Evolutionary conservation across 192 early-diverging fungal species (phyloP), one percentile per base, ranked within the genome.

Genomic region (Backusella tuberculispora): DNA sequence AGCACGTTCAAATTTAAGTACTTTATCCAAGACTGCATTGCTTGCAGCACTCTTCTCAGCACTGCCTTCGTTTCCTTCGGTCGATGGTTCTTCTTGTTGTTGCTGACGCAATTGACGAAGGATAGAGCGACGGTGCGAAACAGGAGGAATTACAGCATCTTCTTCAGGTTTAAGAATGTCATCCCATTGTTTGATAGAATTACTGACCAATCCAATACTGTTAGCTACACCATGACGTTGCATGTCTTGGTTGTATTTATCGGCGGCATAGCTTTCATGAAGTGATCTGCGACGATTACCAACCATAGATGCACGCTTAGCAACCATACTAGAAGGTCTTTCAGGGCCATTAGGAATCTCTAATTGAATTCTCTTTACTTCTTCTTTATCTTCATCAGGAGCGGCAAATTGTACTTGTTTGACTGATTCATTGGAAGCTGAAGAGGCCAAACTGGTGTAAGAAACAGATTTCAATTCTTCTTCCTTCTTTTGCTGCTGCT

Each of bases 291-390:
- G 74, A 14, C 71, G 76, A 17, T 65, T 65, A 9, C 66, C 72
- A 9, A 56, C 56, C 66, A 76, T 76, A 6, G 81, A 83, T 7
- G 74, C 66, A 12, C 81, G 74, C 42, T 83, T 83, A 44, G 81
- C 77, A 10, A 79, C 81, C 68, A 76, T 74, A 40, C 74, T 76
- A 24, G 81, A 79, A 42, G 81, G 81, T 40, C 81, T 56, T 38
- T 79, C 77, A 3, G 72, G 73, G 3, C 47, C n/a, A 53, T 5
- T 29, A 53, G 29, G 50, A 45, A 34, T 26, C 24, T 26, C 29
- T 38, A 34, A 29, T 9, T 19, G 37, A 24, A 2, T 21, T 40
- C 15, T 60, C 19, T 40, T 50, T 38, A 60, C 5, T 10, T 42
- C 66, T 3, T 10, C 1, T n/a, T 21, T 26, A 19, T 44, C 41